These are phyloP conservation scores for Penicillium sumatraense DNA, from an alignment of 2,329 filamentous ascomycete species.

Conservation along the genomic window DNA sequence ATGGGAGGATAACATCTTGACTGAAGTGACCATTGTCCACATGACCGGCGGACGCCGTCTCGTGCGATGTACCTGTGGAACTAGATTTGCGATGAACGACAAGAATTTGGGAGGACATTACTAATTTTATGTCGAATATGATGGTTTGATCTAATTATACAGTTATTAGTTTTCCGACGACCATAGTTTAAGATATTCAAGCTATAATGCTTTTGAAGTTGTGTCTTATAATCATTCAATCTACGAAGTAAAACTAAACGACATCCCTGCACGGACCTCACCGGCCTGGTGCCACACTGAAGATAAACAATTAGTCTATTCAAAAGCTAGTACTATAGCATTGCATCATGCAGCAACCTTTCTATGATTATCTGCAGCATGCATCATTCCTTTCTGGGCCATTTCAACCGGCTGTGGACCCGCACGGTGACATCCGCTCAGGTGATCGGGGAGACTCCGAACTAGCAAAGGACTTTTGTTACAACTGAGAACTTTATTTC, in stretches of 20 bases:
- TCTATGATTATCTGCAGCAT: neutral
- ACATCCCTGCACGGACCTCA: neutral
- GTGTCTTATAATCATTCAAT: too few relatives aligned
- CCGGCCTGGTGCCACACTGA: neutral
- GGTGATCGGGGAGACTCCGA: neutral
- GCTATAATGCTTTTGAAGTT: neutral
- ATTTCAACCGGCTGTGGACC: neutral
- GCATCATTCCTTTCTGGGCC: neutral
- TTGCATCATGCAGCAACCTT: neutral
- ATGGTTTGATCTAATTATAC: too few relatives aligned
- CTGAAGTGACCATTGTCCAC: neutral
- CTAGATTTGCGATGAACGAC: neutral
- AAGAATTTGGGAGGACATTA: too few relatives aligned
- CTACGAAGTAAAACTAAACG: too few relatives aligned
- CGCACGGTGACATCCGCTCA: neutral
- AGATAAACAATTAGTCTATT: neutral
- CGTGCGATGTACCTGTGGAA: neutral
- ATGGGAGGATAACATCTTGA: neutral
- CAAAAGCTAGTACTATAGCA: neutral
- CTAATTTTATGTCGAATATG: too few relatives aligned
- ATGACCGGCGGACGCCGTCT: constrained; percentile 2
- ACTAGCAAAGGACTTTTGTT: neutral
- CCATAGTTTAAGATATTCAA: neutral
- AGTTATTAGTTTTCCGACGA: too few relatives aligned
- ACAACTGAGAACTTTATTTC: neutral